phyloP scores from a whole-genome alignment of 1,139 yeast species.

The Groenewaldozyma sp. region DNA sequence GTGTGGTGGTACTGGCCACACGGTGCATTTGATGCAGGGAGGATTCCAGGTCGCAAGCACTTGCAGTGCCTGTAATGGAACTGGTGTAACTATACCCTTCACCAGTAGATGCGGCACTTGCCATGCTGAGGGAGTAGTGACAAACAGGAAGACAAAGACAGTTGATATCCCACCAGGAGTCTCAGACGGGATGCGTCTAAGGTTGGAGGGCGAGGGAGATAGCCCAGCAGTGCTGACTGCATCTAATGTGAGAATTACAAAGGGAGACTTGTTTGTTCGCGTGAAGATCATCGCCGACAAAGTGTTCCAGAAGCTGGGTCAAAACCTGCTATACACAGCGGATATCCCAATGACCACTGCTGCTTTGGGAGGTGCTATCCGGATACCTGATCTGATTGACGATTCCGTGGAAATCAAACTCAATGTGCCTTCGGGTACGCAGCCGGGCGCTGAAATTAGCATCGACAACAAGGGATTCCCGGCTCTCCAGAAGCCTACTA shows the following conservation, averaged over 20 bases:
- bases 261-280: constrained; percentile 83
- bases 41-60: constrained; percentile 98
- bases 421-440: constrained; percentile 82
- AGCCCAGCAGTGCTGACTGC: constrained; percentile 49
- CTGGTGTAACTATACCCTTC: constrained; percentile 68
- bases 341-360: constrained; percentile 91
- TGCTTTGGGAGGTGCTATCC: constrained; percentile 83
- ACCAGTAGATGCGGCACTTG: constrained; percentile 70
- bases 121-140: constrained; percentile 82
- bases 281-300: constrained; percentile 70
- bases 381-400: constrained; percentile 66
- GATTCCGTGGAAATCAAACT: constrained; percentile 43
- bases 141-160: constrained; percentile 55
- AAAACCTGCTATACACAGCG: constrained; percentile 53
- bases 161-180: constrained; percentile 87
- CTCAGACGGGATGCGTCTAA: constrained; percentile 74
- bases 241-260: constrained; percentile 46
- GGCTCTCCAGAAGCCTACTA: constrained; percentile 42
- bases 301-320: constrained; percentile 54
- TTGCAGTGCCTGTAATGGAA: constrained; percentile 79
- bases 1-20: constrained; percentile 92
- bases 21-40: constrained; percentile 75
- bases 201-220: constrained; percentile 86
- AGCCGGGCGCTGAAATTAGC: constrained; percentile 61
- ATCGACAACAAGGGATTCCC: constrained; percentile 91